phyloP scores from a whole-genome alignment of 2,329 filamentous ascomycete genomes.

The Hypoxylon sp. region DNA sequence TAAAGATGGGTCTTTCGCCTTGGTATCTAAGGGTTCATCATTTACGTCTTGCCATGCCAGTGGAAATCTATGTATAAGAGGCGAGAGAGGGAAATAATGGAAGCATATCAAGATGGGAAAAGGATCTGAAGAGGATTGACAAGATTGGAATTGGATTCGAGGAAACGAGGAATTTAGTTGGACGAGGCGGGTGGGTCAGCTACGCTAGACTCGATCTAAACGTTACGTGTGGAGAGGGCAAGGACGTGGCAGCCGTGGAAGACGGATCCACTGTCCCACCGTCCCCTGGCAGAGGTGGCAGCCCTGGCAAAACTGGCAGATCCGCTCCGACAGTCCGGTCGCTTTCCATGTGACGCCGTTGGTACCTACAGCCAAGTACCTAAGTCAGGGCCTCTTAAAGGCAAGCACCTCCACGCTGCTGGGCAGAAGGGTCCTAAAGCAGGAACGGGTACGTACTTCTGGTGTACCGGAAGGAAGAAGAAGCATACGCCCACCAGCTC shows the following conservation, averaged over 20 bases:
- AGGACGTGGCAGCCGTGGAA: slow-evolving; percentile 41
- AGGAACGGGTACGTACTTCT: slow-evolving; percentile 27
- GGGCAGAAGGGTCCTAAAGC: slow-evolving; percentile 30
- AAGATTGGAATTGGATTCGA: slow-evolving; percentile 31
- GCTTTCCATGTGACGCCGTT: slow-evolving; percentile 10
- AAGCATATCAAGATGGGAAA: background rate
- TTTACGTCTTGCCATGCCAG: slow-evolving; percentile 12
- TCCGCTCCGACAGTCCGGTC: slow-evolving; percentile 40
- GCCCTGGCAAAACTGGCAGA: slow-evolving; percentile 33
- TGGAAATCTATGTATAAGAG: slow-evolving; percentile 21
- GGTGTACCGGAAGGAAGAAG: slow-evolving; percentile 29
- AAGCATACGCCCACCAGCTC: slow-evolving; percentile 21
- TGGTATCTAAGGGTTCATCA: slow-evolving; percentile 3
- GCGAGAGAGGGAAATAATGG: slow-evolving; percentile 18
- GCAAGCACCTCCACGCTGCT: background rate
- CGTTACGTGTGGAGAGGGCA: slow-evolving; percentile 33
- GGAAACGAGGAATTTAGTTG: slow-evolving; percentile 20
- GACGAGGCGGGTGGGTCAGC: slow-evolving; percentile 9
- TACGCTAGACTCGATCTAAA: slow-evolving; percentile 32
- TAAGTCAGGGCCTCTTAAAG: background rate
- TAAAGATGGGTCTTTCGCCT: slow-evolving; percentile 3
- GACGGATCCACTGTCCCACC: slow-evolving; percentile 12
- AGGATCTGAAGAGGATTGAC: slow-evolving; percentile 21
- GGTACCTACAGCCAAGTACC: slow-evolving; percentile 8
- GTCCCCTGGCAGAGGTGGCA: slow-evolving; percentile 26